phyloP scores from a whole-genome alignment of 495 filamentous ascomycete species.

The Penicillium desertorum region DNA sequence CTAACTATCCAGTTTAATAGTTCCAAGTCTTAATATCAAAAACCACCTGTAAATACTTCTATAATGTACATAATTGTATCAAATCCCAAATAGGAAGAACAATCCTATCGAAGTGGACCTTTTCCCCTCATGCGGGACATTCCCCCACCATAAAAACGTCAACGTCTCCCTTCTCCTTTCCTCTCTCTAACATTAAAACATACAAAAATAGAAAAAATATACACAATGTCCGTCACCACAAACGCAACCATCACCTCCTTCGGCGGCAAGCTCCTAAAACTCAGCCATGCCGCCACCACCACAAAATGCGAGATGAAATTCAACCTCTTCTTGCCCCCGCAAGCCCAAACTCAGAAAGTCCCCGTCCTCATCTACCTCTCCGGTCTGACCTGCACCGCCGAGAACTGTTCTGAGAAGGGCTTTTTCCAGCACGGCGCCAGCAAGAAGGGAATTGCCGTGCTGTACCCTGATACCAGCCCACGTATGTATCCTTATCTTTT shows the following conservation, averaged over 20 bases:
- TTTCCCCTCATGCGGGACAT: slow-evolving; percentile 16
- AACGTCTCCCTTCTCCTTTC: slow-evolving; percentile 5
- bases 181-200: neutral
- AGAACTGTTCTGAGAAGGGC: slow-evolving; percentile 93
- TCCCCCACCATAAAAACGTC: slow-evolving; percentile 11
- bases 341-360: slow-evolving; percentile 57
- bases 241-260: slow-evolving; percentile 89
- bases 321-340: slow-evolving; percentile 66
- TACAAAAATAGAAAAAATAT: too few relatives aligned
- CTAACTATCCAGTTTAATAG: neutral
- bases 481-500: slow-evolving; percentile 50
- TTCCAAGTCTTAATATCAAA: neutral
- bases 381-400: slow-evolving; percentile 90
- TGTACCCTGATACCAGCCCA: slow-evolving; percentile 94
- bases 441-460: slow-evolving; percentile 75
- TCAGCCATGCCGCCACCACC: slow-evolving; percentile 74
- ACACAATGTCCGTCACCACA: slow-evolving; percentile 73
- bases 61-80: neutral
- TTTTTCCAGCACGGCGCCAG: slow-evolving; percentile 86
- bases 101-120: slow-evolving; percentile 3
- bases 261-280: slow-evolving; percentile 92
- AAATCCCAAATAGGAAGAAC: neutral
- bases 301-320: slow-evolving; percentile 65
- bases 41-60: neutral
- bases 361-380: slow-evolving; percentile 94